Evolutionary conservation across 2,329 filamentous ascomycete species (phyloP), one percentile per base, ranked within the genome.

Genomic region (Elsinoe ampelina): DNA sequence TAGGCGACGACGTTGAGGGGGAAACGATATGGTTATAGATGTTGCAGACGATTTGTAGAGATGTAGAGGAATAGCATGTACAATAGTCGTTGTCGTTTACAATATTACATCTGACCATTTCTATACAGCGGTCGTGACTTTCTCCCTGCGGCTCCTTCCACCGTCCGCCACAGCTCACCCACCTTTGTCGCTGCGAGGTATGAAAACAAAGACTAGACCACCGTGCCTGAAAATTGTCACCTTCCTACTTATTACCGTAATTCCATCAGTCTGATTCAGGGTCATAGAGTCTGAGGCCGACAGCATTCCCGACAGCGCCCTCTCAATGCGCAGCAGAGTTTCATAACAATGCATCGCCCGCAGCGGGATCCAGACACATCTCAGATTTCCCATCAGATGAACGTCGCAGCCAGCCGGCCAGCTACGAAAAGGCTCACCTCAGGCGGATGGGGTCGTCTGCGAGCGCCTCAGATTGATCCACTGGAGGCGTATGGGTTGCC

Each of bases 401-500:
- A 30, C n/a, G 30, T 34, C n/a, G 26, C 54, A 38, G 54, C 54
- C 26, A 62, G 58, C 51, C 61, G 64, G 57, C 65, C 66, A 47
- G 61, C 57, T 54, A 58, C 59, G 36, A 63, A 67, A 17, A 62
- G 71, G 45, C 69, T 68, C 5, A 66, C 70, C 11, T 80, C 82
- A 48, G 78, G 78, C 52, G 77, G 81, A 62, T 88, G 85, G 83
- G 81, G 80, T 59, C 79, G 87, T 61, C 75, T 95, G 61, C 90
- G 86, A 69, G 85, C 87, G 11, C 79, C 85, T 59, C 81, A 85
- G 43, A 75, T 83, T 58, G 90, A 96, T 69, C 82, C 87, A 12
- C 76, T 97, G 26, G 87, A 95, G 63, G 80, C 77, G 59, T 86
- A 95, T 63, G 91, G 92, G 1, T 78, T 95, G 62, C 89, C 89